These are phyloP conservation scores for Eragrostis curvula DNA, from an alignment of 176 grass and related monocot genomes.

Conservation along the genomic window DNA sequence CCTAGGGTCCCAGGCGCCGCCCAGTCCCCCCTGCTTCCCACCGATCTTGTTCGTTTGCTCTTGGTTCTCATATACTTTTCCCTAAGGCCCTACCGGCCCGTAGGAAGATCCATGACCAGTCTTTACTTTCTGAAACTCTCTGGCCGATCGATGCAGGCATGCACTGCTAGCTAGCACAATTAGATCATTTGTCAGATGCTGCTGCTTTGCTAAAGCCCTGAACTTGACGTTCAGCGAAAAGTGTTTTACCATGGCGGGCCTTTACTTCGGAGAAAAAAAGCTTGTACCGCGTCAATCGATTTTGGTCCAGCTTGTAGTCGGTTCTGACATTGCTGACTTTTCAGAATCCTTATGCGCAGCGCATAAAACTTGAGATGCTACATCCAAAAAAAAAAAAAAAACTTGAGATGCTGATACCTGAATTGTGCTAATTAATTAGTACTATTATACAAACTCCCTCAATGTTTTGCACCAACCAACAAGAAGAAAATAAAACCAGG, in stretches of 20 bases:
- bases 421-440: no score
- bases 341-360: background rate
- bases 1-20: background rate
- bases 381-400: no score
- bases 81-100: no score
- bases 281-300: no score
- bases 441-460: no score
- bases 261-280: no score
- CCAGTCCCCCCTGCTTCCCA: background rate
- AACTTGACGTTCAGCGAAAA: background rate
- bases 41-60: background rate
- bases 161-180: background rate
- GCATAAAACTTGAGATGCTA: no score
- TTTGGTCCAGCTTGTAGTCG: no score
- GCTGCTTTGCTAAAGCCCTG: background rate
- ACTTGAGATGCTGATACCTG: no score
- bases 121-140: conserved; percentile 23
- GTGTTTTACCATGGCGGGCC: background rate
- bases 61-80: background rate
- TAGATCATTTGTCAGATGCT: background rate
- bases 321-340: background rate
- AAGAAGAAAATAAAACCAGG: no score
- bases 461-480: no score
- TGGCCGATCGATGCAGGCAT: background rate
- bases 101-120: conserved; percentile 14